phyloP scores from a whole-genome alignment of 2,329 filamentous ascomycete genomes.

The Chaetomium strumarium region DNA sequence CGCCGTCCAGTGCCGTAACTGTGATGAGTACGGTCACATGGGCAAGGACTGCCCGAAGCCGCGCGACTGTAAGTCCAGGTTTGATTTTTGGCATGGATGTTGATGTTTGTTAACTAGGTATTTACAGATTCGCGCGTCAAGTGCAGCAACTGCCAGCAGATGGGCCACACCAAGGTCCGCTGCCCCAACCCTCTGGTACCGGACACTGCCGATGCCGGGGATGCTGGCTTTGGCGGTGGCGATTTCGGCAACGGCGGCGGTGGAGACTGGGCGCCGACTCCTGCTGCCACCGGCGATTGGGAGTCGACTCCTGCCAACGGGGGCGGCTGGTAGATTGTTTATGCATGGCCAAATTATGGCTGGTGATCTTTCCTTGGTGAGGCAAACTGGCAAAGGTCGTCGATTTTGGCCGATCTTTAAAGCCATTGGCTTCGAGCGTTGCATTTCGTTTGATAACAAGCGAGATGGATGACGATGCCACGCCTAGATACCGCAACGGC shows the following conservation, averaged over 20 bases:
- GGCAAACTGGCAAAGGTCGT: neutral
- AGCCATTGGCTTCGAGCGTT: conserved; percentile 5
- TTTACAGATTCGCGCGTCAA: conserved; percentile 45
- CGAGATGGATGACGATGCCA: neutral
- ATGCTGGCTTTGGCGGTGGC: conserved; percentile 8
- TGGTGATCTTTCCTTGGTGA: conserved; percentile 3
- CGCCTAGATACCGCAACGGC: neutral
- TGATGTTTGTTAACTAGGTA: conserved; percentile 13
- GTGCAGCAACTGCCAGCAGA: conserved; percentile 51
- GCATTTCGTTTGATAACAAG: neutral
- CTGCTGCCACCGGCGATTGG: neutral
- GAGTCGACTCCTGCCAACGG: neutral
- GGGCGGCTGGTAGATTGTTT: conserved; percentile 10
- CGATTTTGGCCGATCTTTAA: conserved; percentile 2
- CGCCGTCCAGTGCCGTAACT: conserved; percentile 45
- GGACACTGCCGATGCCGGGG: conserved; percentile 15
- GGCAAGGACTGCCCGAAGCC: conserved; percentile 50
- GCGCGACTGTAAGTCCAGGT: conserved; percentile 41
- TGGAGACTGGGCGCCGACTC: neutral
- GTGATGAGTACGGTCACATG: conserved; percentile 45
- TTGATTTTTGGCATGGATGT: neutral
- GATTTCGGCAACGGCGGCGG: neutral
- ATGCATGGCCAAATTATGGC: neutral
- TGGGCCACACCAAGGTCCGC: conserved; percentile 38
- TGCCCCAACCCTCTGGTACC: conserved; percentile 33